Percentiles rank a stretch among this genome's conserved stretches.
These are phyloP conservation scores for Fusarium tjaetaba DNA, from an alignment of 2,329 filamentous ascomycete genomes.

Conservation along the genomic window DNA sequence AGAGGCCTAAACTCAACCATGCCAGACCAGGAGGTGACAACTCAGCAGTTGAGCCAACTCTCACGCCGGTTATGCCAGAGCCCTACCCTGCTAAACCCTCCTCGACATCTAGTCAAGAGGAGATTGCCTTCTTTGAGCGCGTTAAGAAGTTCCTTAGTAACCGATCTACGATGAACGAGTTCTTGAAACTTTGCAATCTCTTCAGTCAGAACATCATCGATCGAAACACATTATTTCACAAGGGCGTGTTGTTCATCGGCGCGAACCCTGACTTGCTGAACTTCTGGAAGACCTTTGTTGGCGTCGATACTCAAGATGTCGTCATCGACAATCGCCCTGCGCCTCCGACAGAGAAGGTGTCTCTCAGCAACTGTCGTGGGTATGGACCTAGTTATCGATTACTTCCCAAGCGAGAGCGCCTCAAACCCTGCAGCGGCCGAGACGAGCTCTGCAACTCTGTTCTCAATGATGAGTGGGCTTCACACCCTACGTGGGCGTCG, in stretches of 20 bases:
- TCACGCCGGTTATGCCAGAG: conserved; percentile 88
- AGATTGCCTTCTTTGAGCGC: conserved; percentile 93
- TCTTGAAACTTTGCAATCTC: conserved; percentile 95
- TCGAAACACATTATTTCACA: conserved; percentile 81
- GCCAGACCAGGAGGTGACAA: conserved; percentile 68
- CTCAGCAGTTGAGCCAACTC: conserved; percentile 79
- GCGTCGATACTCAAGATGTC: conserved; percentile 79
- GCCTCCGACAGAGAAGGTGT: conserved; percentile 82
- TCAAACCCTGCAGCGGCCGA: conserved; percentile 91
- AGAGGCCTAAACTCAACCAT: conserved; percentile 81
- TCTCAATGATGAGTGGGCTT: conserved; percentile 97
- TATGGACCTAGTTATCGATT: conserved; percentile 95
- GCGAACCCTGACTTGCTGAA: conserved; percentile 88
- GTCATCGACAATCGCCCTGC: conserved; percentile 81
- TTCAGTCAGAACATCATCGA: conserved; percentile 95
- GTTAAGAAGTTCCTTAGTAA: conserved; percentile 97
- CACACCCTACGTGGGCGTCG: conserved; percentile 97
- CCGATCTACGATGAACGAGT: conserved; percentile 92
- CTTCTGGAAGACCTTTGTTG: conserved; percentile 87
- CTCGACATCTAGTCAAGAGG: conserved; percentile 80
- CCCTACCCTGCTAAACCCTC: conserved; percentile 82
- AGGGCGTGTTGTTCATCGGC: conserved; percentile 86
- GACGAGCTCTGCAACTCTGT: conserved; percentile 95
- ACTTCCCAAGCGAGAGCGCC: conserved; percentile 87
- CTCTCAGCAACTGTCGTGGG: conserved; percentile 93